Percentiles rank a stretch among this genome's conserved stretches.
Conservation (phyloP, 2,329 filamentous ascomycete species). For the Hymenoscyphus fraxineus region DNA sequence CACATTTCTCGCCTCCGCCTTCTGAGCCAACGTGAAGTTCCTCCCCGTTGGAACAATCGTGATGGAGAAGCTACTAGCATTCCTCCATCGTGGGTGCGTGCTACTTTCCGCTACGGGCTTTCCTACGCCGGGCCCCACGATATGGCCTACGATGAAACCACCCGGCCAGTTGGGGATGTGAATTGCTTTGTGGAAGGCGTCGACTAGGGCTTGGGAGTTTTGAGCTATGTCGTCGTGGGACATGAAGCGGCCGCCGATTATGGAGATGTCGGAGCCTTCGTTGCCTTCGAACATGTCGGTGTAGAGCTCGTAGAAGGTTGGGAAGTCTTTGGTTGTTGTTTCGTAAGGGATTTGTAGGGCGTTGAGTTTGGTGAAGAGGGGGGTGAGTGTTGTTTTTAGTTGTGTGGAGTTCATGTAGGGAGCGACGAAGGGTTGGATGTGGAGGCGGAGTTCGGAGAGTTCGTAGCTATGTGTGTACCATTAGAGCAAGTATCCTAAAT, state of each 20-base stretch:
- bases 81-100: constrained; percentile 8
- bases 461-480: neutral
- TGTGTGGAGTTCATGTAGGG: constrained; percentile 13
- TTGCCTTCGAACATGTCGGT: constrained; percentile 14
- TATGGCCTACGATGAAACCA: constrained; percentile 11
- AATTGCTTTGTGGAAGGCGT: constrained; percentile 10
- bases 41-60: neutral
- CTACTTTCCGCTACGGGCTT: constrained; percentile 7
- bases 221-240: constrained; percentile 8
- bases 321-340: constrained; percentile 7
- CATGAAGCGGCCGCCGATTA: constrained; percentile 14
- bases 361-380: constrained; percentile 6
- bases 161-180: neutral
- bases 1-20: neutral
- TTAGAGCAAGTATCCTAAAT: neutral
- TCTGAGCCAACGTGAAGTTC: constrained; percentile 4
- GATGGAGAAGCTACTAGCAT: constrained; percentile 10
- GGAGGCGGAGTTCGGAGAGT: constrained; percentile 5
- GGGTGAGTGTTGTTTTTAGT: constrained; percentile 7
- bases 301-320: constrained; percentile 10
- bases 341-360: constrained; percentile 9
- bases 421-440: constrained; percentile 12
- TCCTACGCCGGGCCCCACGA: constrained; percentile 13
- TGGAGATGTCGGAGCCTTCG: constrained; percentile 8
- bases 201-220: constrained; percentile 7